Base-by-base conservation (phyloP, 192 early-diverging fungal genomes). In the Mortierella claussenii region DNA sequence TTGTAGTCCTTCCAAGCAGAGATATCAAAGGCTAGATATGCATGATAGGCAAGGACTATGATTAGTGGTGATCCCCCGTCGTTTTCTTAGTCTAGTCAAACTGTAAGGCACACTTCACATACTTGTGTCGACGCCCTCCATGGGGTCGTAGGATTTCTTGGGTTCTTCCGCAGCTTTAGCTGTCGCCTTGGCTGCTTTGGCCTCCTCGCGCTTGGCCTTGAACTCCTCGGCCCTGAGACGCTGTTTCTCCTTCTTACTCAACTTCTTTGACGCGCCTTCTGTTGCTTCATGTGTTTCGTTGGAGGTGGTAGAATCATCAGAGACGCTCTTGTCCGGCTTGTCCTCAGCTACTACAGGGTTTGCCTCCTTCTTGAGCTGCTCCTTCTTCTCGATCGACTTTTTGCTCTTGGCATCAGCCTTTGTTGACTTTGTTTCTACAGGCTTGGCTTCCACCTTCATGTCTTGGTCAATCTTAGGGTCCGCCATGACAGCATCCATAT, bases 1-100 rank as follows among this genome's bases (percentile, higher is more conserved):
- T 85, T 84, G 37, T 92, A 86, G 1, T 59, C 49, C 26, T 81
- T 63, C 97, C 97, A 98, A 3, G 86, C 88, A 23, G 93, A 87
- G 17, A 89, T 81, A 65, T 91, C 87, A 26, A 91, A 82, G 20
- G 82, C 87, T 79, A 45, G n/a, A 30, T 62, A 51, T 47, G 59
- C 61, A 55, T 42, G 40, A 58, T 13, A n/a, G 20, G 10, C n/a
- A 49, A n/a, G n/a, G n/a, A n/a, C n/a, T n/a, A n/a, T n/a, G n/a
- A n/a, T n/a, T n/a, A n/a, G n/a, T n/a, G n/a, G n/a, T n/a, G n/a
- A n/a, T n/a, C n/a, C n/a, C n/a, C n/a, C n/a, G n/a, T n/a, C n/a
- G n/a, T n/a, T n/a, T n/a, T n/a, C n/a, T n/a, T n/a, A n/a, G n/a
- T n/a, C n/a, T n/a, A n/a, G n/a, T n/a, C n/a, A n/a, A n/a, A n/a